These are phyloP conservation scores for Saccharomyces hybrid DNA, from an alignment of 1,139 yeast species.

Conservation along the genomic window DNA sequence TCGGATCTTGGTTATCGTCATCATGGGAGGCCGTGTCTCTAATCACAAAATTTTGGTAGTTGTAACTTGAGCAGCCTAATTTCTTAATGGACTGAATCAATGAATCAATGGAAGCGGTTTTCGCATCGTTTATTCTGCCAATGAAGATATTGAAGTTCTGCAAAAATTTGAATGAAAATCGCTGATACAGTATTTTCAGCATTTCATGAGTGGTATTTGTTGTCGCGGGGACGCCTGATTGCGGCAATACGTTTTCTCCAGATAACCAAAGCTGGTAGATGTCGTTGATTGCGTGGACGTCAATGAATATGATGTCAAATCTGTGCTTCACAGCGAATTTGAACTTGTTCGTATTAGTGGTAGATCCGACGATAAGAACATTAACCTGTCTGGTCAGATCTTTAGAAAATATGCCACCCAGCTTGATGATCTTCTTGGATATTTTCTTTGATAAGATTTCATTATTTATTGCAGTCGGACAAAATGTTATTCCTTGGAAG, in stretches of 20 bases:
- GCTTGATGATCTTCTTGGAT: conserved; percentile 21
- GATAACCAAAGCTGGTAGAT: conserved; percentile 27
- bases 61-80: conserved; percentile 18
- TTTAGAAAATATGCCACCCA: conserved; percentile 27
- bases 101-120: conserved; percentile 6
- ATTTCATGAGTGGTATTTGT: conserved; percentile 10
- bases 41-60: conserved; percentile 19
- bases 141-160: conserved; percentile 23
- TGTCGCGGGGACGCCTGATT: background rate
- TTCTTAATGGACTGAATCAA: conserved; percentile 18
- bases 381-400: conserved; percentile 26
- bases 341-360: conserved; percentile 23
- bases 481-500: conserved; percentile 26
- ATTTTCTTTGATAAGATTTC: conserved; percentile 15
- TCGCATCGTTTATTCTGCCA: conserved; percentile 19
- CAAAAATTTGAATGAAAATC: conserved; percentile 20
- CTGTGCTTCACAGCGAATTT: conserved; percentile 24
- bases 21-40: conserved; percentile 12
- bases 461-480: conserved; percentile 26
- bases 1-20: background rate
- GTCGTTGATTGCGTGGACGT: conserved; percentile 14
- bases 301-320: conserved; percentile 25
- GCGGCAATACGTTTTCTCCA: conserved; percentile 24
- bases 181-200: conserved; percentile 15
- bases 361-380: conserved; percentile 23